Conservation (phyloP, 495 filamentous ascomycete genomes). For the Hypoxylon lienhwacheense region DNA sequence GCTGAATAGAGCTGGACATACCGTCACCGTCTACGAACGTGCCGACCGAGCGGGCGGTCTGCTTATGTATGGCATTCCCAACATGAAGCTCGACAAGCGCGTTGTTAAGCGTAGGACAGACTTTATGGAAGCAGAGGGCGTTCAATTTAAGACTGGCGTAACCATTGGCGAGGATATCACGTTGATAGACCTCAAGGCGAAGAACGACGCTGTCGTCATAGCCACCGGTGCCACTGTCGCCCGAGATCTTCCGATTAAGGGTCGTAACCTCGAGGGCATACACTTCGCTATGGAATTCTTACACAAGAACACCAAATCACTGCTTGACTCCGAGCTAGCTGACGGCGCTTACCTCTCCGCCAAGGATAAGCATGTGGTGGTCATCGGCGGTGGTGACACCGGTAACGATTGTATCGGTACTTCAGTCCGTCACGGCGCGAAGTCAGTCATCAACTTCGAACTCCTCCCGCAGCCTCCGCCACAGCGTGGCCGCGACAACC, state of each 20-base stretch:
- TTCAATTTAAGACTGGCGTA: slow-evolving; percentile 77
- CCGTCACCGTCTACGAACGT: slow-evolving; percentile 93
- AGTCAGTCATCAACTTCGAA: slow-evolving; percentile 97
- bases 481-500: slow-evolving; percentile 94
- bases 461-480: slow-evolving; percentile 91
- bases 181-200: slow-evolving; percentile 72
- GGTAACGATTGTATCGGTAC: slow-evolving; percentile 99
- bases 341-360: slow-evolving; percentile 94
- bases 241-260: slow-evolving; percentile 90
- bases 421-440: slow-evolving; percentile 95
- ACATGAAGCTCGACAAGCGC: slow-evolving; percentile 99
- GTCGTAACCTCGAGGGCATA: slow-evolving; percentile 88
- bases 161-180: slow-evolving; percentile 79
- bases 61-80: slow-evolving; percentile 98
- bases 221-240: slow-evolving; percentile 97
- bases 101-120: slow-evolving; percentile 95
- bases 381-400: slow-evolving; percentile 98
- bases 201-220: slow-evolving; percentile 87
- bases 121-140: slow-evolving; percentile 91
- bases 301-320: slow-evolving; percentile 97
- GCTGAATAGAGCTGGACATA: slow-evolving; percentile 91
- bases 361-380: slow-evolving; percentile 94
- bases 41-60: slow-evolving; percentile 91
- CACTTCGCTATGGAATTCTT: slow-evolving; percentile 99
- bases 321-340: slow-evolving; percentile 86